These are phyloP conservation scores for Linnemannia zychae DNA, from an alignment of 192 early-diverging fungal species.

Conservation along the genomic window DNA sequence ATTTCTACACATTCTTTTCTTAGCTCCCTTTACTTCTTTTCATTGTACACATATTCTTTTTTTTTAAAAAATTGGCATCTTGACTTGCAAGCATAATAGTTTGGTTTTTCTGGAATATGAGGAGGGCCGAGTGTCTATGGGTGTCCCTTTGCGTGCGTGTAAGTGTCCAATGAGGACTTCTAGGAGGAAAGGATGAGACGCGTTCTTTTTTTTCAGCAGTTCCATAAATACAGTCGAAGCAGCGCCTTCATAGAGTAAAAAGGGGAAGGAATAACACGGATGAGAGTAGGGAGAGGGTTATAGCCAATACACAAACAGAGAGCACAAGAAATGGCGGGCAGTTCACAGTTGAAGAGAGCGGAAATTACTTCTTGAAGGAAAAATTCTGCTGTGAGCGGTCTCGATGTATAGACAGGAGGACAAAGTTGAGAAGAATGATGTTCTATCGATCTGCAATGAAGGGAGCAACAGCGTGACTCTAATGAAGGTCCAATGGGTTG, in stretches of 20 bases:
- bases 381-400: too few relatives aligned
- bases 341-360: too few relatives aligned
- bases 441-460: too few relatives aligned
- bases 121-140: not conserved
- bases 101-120: not conserved
- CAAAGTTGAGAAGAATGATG: too few relatives aligned
- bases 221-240: too few relatives aligned
- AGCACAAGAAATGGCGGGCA: slow-evolving; percentile 8
- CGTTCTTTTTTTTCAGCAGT: not conserved
- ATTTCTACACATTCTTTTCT: slow-evolving; percentile 3
- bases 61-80: slow-evolving; percentile 8
- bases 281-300: not conserved
- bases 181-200: not conserved
- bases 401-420: too few relatives aligned
- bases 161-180: not conserved
- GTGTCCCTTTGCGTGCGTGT: not conserved
- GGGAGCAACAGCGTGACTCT: too few relatives aligned
- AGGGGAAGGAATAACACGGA: not conserved
- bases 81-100: slow-evolving; percentile 3
- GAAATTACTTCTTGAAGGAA: too few relatives aligned
- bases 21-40: slow-evolving; percentile 10
- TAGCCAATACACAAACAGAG: too few relatives aligned
- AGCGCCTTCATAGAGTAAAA: not conserved
- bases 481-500: too few relatives aligned
- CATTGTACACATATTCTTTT: slow-evolving; percentile 30